Conservation (phyloP, 371 early-diverging fungal species). For the Apophysomyces sp. region DNA sequence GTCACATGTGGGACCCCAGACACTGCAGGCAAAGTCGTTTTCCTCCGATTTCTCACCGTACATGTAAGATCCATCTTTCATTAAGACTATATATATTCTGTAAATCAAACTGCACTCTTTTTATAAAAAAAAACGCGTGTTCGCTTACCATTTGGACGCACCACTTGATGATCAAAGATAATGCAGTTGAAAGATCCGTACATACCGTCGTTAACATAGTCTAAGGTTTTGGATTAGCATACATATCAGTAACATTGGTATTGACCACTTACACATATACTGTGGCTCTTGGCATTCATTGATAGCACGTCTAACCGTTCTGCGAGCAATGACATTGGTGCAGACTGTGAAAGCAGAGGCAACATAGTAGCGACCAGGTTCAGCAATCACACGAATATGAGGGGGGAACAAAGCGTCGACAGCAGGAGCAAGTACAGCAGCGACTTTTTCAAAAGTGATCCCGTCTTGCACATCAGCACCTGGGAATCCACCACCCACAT, state of each 20-base stretch:
- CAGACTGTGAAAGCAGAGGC: constrained; percentile 92
- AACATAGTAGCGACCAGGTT: constrained; percentile 97
- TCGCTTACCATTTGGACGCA: constrained; percentile 68
- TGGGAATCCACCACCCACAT: constrained; percentile 99
- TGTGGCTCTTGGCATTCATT: constrained; percentile 51
- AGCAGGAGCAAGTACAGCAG: constrained; percentile 75
- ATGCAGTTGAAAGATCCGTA: constrained; percentile 98
- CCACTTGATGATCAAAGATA: constrained; percentile 93
- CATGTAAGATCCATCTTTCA: constrained; percentile 8
- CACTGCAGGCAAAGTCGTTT: constrained; percentile 57
- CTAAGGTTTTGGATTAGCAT: constrained; percentile 7
- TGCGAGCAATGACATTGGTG: constrained; percentile 88
- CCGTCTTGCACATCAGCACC: constrained; percentile 74
- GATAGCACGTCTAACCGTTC: constrained; percentile 58
- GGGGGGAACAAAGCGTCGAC: constrained; percentile 76
- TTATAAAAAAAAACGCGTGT: constrained; percentile 45
- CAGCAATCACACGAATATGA: constrained; percentile 89
- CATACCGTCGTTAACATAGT: constrained; percentile 97
- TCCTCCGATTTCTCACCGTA: constrained; percentile 4
- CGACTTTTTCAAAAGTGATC: constrained; percentile 85
- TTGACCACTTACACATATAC: constrained; percentile 73
- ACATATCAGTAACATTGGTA: background rate
- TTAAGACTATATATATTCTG: constrained; percentile 14
- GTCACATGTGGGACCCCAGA: constrained; percentile 99
- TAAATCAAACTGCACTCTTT: constrained; percentile 4